These are phyloP conservation scores for Chaetothyriales sp. DNA, from an alignment of 2,329 filamentous ascomycete species.

Conservation along the genomic window DNA sequence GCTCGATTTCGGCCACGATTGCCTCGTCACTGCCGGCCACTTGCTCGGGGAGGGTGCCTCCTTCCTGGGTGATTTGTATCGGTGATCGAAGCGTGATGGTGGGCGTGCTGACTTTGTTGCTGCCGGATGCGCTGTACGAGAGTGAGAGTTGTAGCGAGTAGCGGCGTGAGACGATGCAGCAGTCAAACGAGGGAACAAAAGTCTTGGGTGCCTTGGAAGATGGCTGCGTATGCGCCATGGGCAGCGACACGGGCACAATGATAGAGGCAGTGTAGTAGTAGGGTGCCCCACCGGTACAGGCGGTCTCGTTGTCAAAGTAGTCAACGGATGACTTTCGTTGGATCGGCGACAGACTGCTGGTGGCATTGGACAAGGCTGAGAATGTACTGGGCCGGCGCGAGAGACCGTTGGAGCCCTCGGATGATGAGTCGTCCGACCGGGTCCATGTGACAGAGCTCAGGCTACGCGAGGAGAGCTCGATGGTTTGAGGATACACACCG, in stretches of 20 bases:
- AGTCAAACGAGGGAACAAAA: conserved; percentile 55
- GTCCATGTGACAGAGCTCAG: conserved; percentile 44
- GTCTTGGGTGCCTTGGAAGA: conserved; percentile 17
- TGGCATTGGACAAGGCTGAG: conserved; percentile 18
- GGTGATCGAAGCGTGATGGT: conserved; percentile 28
- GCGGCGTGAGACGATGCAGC: conserved; percentile 48
- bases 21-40: conserved; percentile 5
- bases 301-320: conserved; percentile 10
- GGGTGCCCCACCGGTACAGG: conserved; percentile 23
- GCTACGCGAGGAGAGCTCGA: conserved; percentile 40
- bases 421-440: conserved; percentile 29
- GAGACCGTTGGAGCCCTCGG: conserved; percentile 25
- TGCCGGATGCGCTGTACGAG: conserved; percentile 34
- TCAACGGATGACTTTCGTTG: conserved; percentile 19
- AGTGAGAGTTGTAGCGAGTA: conserved; percentile 48
- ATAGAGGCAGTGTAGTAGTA: conserved; percentile 47
- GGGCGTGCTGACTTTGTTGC: conserved; percentile 27
- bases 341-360: conserved; percentile 10
- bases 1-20: conserved; percentile 12
- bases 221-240: conserved; percentile 18
- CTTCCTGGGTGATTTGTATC: conserved; percentile 25
- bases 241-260: conserved; percentile 47
- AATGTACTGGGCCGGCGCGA: conserved; percentile 16
- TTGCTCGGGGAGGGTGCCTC: conserved; percentile 3
- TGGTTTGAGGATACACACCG: conserved; percentile 37